Evolutionary conservation across 2,329 filamentous ascomycete genomes (phyloP).

Genomic region (Xylariaceae sp.): DNA sequence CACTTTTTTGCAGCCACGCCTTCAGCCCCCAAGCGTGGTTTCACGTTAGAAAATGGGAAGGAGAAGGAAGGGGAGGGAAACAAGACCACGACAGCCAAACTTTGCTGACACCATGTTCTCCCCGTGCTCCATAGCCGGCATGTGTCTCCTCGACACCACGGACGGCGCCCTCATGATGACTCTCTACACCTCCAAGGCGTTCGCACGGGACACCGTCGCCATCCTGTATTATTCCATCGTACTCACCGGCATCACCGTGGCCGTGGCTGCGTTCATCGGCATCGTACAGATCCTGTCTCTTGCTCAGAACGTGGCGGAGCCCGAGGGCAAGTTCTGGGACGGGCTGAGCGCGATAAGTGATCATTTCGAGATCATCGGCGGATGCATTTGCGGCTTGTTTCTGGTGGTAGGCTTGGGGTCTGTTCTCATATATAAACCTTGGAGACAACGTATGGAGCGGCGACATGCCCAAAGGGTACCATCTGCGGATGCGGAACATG

Average conservation of each 20-base stretch:
- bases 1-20: too few relatives aligned
- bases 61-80: too few relatives aligned
- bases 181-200: conserved; percentile 76
- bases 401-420: conserved; percentile 71
- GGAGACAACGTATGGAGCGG: conserved; percentile 54
- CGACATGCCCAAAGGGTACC: conserved; percentile 9
- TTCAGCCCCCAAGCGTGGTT: too few relatives aligned
- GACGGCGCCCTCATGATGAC: conserved; percentile 96
- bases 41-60: too few relatives aligned
- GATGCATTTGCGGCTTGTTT: conserved; percentile 80
- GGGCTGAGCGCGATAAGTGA: conserved; percentile 74
- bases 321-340: conserved; percentile 81
- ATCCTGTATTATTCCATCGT: conserved; percentile 93
- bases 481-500: conserved; percentile 10
- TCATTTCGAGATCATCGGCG: conserved; percentile 81
- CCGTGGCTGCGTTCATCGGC: conserved; percentile 82
- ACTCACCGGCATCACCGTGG: conserved; percentile 75
- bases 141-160: conserved; percentile 90
- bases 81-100: too few relatives aligned
- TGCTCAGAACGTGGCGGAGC: conserved; percentile 69
- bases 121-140: conserved; percentile 66
- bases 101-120: too few relatives aligned
- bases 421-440: conserved; percentile 72
- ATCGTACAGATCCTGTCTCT: conserved; percentile 79
- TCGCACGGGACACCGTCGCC: conserved; percentile 78